A percentile compares a stretch with the other conserved stretches of the same genome.
These are phyloP conservation scores for Xylaria intraflava DNA, from an alignment of 495 filamentous ascomycete species.

Conservation along the genomic window DNA sequence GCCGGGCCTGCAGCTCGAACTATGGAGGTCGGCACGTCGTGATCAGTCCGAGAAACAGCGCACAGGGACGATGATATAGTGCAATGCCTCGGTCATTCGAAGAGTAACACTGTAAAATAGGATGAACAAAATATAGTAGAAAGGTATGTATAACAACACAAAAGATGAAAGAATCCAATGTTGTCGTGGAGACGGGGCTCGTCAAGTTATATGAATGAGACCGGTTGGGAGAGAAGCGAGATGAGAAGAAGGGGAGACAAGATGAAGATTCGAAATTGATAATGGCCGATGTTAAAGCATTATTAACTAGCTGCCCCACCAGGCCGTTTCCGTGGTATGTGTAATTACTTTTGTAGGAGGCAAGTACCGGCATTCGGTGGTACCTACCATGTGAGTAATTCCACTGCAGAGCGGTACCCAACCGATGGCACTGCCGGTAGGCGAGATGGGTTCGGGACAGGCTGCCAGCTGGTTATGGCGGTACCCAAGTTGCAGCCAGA, in stretches of 20 bases:
- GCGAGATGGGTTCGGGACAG: no score
- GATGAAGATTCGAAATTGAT: not conserved
- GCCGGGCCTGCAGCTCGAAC: not conserved
- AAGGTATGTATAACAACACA: not conserved
- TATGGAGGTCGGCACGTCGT: not conserved
- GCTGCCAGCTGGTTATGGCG: no score
- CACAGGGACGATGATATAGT: not conserved
- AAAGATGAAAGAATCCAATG: not conserved
- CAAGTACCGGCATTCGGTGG: no score
- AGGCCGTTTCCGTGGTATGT: no score
- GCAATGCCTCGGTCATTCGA: not conserved
- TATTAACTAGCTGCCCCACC: not conserved
- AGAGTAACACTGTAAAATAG: constrained; percentile 2
- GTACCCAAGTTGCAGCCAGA: no score
- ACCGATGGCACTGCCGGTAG: no score
- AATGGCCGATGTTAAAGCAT: not conserved
- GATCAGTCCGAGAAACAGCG: not conserved
- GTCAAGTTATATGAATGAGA: not conserved
- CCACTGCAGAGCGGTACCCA: no score
- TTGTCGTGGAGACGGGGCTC: not conserved
- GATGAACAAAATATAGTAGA: not conserved
- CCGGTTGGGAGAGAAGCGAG: not conserved
- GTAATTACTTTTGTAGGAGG: no score
- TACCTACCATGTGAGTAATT: no score
- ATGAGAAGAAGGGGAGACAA: not conserved